phyloP scores from a whole-genome alignment of 2,329 filamentous ascomycete species.

The Ophiocordyceps robertsii region DNA sequence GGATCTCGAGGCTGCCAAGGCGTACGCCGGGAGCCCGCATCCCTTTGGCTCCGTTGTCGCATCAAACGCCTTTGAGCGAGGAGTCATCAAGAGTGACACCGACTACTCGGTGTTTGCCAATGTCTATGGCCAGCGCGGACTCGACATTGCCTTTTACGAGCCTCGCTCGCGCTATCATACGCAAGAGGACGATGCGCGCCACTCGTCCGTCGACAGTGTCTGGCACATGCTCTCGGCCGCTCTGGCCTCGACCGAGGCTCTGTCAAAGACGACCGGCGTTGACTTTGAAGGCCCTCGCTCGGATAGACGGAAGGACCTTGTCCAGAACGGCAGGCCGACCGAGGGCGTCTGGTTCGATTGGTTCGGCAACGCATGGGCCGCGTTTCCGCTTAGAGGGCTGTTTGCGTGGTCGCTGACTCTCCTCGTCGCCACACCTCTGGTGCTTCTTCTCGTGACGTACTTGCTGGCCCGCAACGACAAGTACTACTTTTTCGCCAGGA shows the following conservation, averaged over 20 bases:
- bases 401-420: conserved; percentile 81
- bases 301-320: conserved; percentile 43
- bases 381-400: conserved; percentile 68
- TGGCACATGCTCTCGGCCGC: conserved; percentile 95
- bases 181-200: conserved; percentile 69
- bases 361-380: conserved; percentile 65
- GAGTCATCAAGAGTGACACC: conserved; percentile 71
- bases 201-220: conserved; percentile 56
- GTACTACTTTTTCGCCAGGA: conserved; percentile 73
- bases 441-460: conserved; percentile 56
- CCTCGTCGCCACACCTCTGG: conserved; percentile 64
- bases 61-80: conserved; percentile 70
- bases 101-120: conserved; percentile 78
- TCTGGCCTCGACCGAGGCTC: conserved; percentile 55
- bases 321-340: conserved; percentile 51
- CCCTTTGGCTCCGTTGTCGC: conserved; percentile 78
- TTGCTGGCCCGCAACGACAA: conserved; percentile 60
- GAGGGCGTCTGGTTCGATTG: conserved; percentile 88
- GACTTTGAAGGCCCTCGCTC: conserved; percentile 48
- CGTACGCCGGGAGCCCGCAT: conserved; percentile 57
- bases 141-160: conserved; percentile 85
- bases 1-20: conserved; percentile 71
- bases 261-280: conserved; percentile 55
- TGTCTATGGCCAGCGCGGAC: conserved; percentile 65
- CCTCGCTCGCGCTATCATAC: conserved; percentile 86